These are phyloP conservation scores for Monilinia laxa DNA, from an alignment of 2,329 filamentous ascomycete genomes.

Conservation along the genomic window DNA sequence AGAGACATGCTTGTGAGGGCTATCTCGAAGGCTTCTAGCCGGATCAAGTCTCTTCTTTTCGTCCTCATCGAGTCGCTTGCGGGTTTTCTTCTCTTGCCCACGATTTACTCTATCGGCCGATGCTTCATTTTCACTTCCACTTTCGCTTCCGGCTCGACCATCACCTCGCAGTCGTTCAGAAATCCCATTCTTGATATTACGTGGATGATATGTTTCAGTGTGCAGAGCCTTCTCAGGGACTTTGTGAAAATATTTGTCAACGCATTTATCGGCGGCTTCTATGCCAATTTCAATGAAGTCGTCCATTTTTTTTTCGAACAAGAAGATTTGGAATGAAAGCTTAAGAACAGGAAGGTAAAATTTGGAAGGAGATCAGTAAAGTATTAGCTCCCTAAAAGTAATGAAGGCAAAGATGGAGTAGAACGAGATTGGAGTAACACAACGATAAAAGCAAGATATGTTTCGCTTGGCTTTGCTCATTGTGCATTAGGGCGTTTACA, in stretches of 20 bases:
- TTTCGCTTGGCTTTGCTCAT: conserved; percentile 19
- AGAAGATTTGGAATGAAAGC: background rate
- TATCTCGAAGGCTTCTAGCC: background rate
- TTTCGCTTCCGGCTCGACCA: background rate
- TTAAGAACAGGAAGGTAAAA: background rate
- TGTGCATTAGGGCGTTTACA: background rate
- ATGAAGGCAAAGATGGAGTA: background rate
- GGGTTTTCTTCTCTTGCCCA: background rate
- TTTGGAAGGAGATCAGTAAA: background rate
- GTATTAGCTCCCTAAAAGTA: background rate
- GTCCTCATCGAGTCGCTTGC: background rate
- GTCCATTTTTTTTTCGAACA: background rate
- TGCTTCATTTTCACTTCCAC: background rate
- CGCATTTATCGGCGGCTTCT: conserved; percentile 19
- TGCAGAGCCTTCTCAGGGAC: conserved; percentile 25
- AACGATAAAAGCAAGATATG: background rate
- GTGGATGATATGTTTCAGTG: background rate
- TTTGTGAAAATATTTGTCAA: conserved; percentile 29
- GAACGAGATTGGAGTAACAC: background rate
- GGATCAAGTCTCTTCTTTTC: background rate
- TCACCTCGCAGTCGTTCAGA: background rate
- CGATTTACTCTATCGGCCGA: background rate
- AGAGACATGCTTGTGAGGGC: background rate
- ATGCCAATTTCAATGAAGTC: background rate
- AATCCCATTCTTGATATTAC: background rate